Conservation (phyloP, 352 stramenopile species). For the Phytophthora pinifolia region DNA sequence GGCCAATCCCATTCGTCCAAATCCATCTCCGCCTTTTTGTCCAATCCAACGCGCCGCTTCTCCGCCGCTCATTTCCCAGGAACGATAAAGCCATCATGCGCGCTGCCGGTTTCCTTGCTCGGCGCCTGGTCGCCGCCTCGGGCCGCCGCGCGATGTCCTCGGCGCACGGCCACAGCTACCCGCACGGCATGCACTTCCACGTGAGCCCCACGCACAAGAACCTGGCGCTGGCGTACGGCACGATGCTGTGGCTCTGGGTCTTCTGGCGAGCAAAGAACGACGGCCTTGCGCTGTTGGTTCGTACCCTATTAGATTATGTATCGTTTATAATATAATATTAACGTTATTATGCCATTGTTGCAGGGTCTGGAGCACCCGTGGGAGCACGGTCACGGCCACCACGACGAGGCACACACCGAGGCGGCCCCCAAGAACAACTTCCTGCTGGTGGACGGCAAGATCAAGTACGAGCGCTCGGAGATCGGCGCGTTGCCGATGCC, state of each 20-base stretch:
- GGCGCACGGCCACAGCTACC: constrained; percentile 60
- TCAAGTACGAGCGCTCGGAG: constrained; percentile 70
- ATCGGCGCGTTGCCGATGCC: constrained; percentile 64
- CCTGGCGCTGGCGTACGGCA: constrained; percentile 83
- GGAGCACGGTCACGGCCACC: constrained; percentile 71
- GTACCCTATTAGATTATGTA: constrained; percentile 10
- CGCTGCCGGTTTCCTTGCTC: constrained; percentile 51
- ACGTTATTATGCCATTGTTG: background rate
- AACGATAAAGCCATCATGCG: constrained; percentile 31
- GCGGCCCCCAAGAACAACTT: constrained; percentile 34
- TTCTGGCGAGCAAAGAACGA: constrained; percentile 91
- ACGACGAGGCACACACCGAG: constrained; percentile 46
- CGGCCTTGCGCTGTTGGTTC: constrained; percentile 73
- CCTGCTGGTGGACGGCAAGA: constrained; percentile 43
- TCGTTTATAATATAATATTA: background rate
- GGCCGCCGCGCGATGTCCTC: constrained; percentile 64
- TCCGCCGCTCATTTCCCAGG: constrained; percentile 28
- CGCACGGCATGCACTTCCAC: constrained; percentile 89
- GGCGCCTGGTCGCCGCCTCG: constrained; percentile 41
- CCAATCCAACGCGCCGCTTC: constrained; percentile 15
- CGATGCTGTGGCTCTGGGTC: constrained; percentile 90
- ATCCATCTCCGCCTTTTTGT: constrained; percentile 5
- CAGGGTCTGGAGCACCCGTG: constrained; percentile 87
- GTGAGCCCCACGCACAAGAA: constrained; percentile 89
- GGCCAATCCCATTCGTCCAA: constrained; percentile 16